These are phyloP conservation scores for Aspergillus candidus DNA, from an alignment of 2,329 filamentous ascomycete genomes.

Conservation along the genomic window DNA sequence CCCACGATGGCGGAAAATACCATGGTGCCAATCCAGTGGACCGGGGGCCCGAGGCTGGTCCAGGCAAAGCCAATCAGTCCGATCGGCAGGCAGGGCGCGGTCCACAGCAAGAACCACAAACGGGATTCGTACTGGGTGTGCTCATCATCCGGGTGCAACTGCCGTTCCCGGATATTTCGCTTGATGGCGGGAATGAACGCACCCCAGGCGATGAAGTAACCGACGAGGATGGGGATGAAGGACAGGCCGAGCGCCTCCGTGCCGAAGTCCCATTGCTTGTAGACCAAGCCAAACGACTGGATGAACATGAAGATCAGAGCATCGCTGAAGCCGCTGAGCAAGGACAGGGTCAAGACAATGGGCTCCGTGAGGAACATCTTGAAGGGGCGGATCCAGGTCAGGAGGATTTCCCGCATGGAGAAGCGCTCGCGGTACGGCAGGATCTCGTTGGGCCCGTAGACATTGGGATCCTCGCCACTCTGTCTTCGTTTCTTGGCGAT, in stretches of 20 bases:
- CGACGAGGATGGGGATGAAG: constrained; percentile 53
- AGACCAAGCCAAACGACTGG: constrained; percentile 56
- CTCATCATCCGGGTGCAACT: constrained; percentile 44
- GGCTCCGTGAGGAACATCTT: constrained; percentile 60
- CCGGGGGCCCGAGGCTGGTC: constrained; percentile 50
- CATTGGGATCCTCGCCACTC: constrained; percentile 51
- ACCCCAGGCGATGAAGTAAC: constrained; percentile 55
- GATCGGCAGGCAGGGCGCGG: constrained; percentile 53
- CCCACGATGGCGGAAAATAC: constrained; percentile 56
- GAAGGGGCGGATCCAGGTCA: constrained; percentile 57
- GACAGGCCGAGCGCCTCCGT: constrained; percentile 44
- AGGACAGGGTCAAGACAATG: constrained; percentile 56
- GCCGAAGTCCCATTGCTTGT: constrained; percentile 54
- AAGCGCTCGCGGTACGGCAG: constrained; percentile 55
- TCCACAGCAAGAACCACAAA: constrained; percentile 56
- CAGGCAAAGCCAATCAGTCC: constrained; percentile 60
- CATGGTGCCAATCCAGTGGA: constrained; percentile 59
- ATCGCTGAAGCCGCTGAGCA: constrained; percentile 59
- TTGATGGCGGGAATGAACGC: constrained; percentile 53
- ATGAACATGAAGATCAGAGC: constrained; percentile 63
- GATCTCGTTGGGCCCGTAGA: constrained; percentile 69
- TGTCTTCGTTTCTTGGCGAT: constrained; percentile 70
- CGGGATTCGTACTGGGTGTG: constrained; percentile 61
- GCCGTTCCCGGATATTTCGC: constrained; percentile 42
- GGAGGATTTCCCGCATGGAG: constrained; percentile 51